Evolutionary conservation across 768 basidiomycete genomes (phyloP).

Genomic region (Chalciporus pseudorubinellus): DNA sequence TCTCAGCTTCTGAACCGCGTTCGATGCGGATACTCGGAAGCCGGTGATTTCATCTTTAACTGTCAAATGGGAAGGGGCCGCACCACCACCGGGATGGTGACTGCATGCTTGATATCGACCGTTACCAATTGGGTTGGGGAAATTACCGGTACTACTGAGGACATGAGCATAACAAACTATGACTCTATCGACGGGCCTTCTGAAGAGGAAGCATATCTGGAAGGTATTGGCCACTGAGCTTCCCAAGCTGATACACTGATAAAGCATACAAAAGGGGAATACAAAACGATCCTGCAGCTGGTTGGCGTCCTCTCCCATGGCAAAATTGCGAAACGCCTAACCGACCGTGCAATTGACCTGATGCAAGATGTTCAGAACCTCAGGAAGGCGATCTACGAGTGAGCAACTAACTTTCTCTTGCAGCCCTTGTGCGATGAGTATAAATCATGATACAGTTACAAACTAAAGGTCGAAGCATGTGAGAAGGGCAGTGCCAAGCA

Average conservation of each 20-base stretch:
- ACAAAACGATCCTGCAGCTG: slow-evolving; percentile 94
- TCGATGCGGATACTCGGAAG: slow-evolving; percentile 49
- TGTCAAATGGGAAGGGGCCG: slow-evolving; percentile 94
- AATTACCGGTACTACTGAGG: slow-evolving; percentile 36
- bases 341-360: slow-evolving; percentile 84
- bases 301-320: slow-evolving; percentile 90
- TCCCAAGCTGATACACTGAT: background rate
- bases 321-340: slow-evolving; percentile 86
- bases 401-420: slow-evolving; percentile 29
- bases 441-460: slow-evolving; percentile 57
- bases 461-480: slow-evolving; percentile 82
- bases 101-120: slow-evolving; percentile 81
- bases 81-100: slow-evolving; percentile 96
- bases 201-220: slow-evolving; percentile 85
- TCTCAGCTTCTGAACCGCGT: slow-evolving; percentile 77
- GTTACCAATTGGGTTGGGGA: slow-evolving; percentile 58
- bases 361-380: slow-evolving; percentile 98
- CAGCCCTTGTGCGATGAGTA: slow-evolving; percentile 1
- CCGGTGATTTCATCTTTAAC: slow-evolving; percentile 87
- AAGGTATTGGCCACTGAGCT: slow-evolving; percentile 48
- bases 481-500: slow-evolving; percentile 79
- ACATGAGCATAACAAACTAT: slow-evolving; percentile 43
- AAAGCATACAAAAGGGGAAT: slow-evolving; percentile 66
- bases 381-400: slow-evolving; percentile 94
- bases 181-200: slow-evolving; percentile 79